Evolutionary conservation across 768 basidiomycete species (phyloP).

Genomic region (Lactifluus subvellereus): DNA sequence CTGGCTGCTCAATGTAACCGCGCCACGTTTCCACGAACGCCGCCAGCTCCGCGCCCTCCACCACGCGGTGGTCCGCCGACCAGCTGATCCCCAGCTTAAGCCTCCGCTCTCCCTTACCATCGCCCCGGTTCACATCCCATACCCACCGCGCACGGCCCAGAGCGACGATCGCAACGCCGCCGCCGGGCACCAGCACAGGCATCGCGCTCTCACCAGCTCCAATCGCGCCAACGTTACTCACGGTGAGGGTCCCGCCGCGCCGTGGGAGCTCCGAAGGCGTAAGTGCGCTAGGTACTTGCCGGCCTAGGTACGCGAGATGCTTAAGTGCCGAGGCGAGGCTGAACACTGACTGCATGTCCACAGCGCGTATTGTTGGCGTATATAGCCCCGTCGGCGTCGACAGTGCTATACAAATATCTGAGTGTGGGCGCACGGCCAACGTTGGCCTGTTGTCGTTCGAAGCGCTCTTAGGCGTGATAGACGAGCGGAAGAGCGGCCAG

Average conservation of each 20-base stretch:
- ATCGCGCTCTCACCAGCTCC: constrained; percentile 64
- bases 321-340: constrained; percentile 54
- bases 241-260: constrained; percentile 71
- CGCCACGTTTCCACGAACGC: constrained; percentile 88
- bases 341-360: constrained; percentile 53
- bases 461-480: constrained; percentile 45
- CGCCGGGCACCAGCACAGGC: constrained; percentile 75
- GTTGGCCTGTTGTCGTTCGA: constrained; percentile 46
- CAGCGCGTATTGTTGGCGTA: constrained; percentile 61
- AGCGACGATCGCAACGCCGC: constrained; percentile 81
- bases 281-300: constrained; percentile 60
- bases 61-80: constrained; percentile 82
- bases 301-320: constrained; percentile 56
- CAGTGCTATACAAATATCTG: constrained; percentile 73
- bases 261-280: constrained; percentile 65
- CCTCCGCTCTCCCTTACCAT: constrained; percentile 45
- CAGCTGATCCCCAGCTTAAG: constrained; percentile 66
- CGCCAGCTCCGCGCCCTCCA: constrained; percentile 85
- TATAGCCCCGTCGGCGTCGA: constrained; percentile 81
- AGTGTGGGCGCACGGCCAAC: constrained; percentile 62
- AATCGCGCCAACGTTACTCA: constrained; percentile 80
- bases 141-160: constrained; percentile 75
- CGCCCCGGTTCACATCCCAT: constrained; percentile 56
- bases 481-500: constrained; percentile 79
- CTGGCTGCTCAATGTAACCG: constrained; percentile 68